phyloP scores from a whole-genome alignment of 164 flowering plant species.

The Platanus orientalis region DNA sequence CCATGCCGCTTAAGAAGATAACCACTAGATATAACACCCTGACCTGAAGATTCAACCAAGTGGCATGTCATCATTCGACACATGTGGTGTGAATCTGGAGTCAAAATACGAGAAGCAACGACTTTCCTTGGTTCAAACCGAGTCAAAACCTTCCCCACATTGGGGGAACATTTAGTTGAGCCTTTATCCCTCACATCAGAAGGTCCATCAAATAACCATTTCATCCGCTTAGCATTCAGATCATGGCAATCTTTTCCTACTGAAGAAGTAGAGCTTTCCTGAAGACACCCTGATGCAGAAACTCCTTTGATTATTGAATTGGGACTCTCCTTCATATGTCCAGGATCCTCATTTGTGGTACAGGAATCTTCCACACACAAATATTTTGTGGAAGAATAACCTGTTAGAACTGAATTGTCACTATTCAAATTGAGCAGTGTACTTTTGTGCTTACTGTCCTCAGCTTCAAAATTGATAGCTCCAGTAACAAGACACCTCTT shows the following conservation, averaged over 20 bases:
- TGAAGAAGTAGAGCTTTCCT: slow-evolving; percentile 11
- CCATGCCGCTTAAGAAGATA: slow-evolving; percentile 37
- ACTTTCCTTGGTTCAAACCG: slow-evolving; percentile 21
- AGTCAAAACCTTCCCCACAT: slow-evolving; percentile 15
- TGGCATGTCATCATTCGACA: slow-evolving; percentile 25
- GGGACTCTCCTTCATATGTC: slow-evolving; percentile 3
- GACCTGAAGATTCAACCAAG: slow-evolving; percentile 58
- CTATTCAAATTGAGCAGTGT: slow-evolving; percentile 35
- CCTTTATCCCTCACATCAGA: slow-evolving; percentile 11
- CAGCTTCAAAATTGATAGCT: slow-evolving; percentile 32
- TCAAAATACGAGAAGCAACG: slow-evolving; percentile 14
- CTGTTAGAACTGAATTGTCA: slow-evolving; percentile 41
- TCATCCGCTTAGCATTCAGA: slow-evolving; percentile 29
- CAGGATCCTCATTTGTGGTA: slow-evolving; percentile 16
- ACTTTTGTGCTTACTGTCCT: slow-evolving; percentile 23
- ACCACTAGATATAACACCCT: slow-evolving; percentile 41
- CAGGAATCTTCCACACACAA: slow-evolving; percentile 21
- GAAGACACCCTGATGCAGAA: slow-evolving; percentile 16
- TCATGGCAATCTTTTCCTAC: slow-evolving; percentile 10
- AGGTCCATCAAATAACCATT: slow-evolving; percentile 33
- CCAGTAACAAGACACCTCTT: slow-evolving; percentile 41
- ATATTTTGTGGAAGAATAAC: slow-evolving; percentile 35
- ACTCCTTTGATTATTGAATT: slow-evolving; percentile 5
- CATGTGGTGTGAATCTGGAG: slow-evolving; percentile 16
- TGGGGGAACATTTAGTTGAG: slow-evolving; percentile 6